Percentiles rank a stretch among this genome's conserved stretches.
phyloP scores from a whole-genome alignment of 78 protist species.

The Dictyostelium discoideum region DNA sequence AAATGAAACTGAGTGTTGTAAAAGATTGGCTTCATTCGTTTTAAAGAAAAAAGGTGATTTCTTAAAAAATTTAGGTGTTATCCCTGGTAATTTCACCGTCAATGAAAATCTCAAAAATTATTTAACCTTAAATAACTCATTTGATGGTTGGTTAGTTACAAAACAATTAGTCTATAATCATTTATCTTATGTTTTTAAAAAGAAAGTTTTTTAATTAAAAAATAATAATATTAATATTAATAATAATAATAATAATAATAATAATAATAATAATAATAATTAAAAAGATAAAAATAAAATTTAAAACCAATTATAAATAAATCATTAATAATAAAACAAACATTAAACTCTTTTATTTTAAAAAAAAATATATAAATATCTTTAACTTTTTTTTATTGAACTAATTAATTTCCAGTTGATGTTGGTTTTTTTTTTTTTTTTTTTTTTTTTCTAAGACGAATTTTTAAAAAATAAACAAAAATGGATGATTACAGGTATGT shows the following conservation, averaged over 20 bases:
- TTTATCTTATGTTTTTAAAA: slow-evolving; percentile 10
- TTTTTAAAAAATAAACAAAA: neutral
- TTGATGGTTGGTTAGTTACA: neutral
- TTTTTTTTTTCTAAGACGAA: too few relatives aligned
- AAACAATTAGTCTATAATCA: neutral
- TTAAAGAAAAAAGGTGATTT: neutral
- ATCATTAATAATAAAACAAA: too few relatives aligned
- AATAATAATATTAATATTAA: neutral
- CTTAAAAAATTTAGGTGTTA: neutral
- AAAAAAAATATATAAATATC: too few relatives aligned
- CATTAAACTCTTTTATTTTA: too few relatives aligned
- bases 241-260: neutral
- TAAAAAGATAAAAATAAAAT: too few relatives aligned
- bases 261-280: too few relatives aligned
- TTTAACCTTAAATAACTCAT: neutral
- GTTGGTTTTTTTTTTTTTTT: too few relatives aligned
- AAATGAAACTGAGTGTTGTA: neutral
- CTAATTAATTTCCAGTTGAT: too few relatives aligned
- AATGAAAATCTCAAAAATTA: neutral
- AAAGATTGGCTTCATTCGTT: neutral
- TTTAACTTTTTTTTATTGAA: too few relatives aligned
- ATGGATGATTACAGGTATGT: neutral
- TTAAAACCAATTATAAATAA: too few relatives aligned
- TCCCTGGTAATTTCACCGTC: neutral
- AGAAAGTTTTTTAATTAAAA: neutral